These are phyloP conservation scores for Fusarium solani-melongenae DNA, from an alignment of 2,329 filamentous ascomycete genomes.

Conservation along the genomic window DNA sequence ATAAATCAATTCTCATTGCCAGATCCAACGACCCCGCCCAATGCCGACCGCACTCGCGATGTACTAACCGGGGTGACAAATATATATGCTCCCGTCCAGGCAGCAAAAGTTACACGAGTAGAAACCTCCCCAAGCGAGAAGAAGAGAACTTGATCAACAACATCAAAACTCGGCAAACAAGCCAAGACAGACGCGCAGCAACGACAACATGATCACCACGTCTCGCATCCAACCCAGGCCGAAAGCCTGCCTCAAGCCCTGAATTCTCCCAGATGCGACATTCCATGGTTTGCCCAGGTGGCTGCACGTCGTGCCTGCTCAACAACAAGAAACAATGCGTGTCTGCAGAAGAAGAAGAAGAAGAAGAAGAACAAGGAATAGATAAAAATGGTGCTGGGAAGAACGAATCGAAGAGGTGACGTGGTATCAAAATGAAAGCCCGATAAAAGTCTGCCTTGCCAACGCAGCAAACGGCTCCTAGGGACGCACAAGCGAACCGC, in stretches of 20 bases:
- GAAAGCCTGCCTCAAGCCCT: background rate
- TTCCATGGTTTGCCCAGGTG: background rate
- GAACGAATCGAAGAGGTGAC: constrained; percentile 41
- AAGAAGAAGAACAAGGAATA: constrained; percentile 2
- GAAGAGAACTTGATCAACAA: background rate
- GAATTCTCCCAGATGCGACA: background rate
- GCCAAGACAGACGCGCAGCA: background rate
- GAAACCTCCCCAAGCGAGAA: background rate
- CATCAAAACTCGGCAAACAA: background rate
- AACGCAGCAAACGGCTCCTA: constrained; percentile 30
- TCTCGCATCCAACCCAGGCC: background rate
- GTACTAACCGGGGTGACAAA: constrained; percentile 20
- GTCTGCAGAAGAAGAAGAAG: background rate
- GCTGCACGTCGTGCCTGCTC: background rate
- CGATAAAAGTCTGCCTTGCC: constrained; percentile 42
- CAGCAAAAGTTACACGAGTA: constrained; percentile 12
- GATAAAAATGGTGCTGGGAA: constrained; percentile 25
- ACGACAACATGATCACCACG: background rate
- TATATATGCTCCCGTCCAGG: constrained; percentile 17
- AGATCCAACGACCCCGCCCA: constrained; percentile 24
- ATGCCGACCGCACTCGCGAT: constrained; percentile 34
- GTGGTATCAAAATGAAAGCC: constrained; percentile 46
- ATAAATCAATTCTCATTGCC: constrained; percentile 21
- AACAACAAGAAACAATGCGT: background rate
- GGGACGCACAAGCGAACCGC: constrained; percentile 36